A percentile compares a stretch with the other conserved stretches of the same genome.
Evolutionary conservation across 805 yeast species (phyloP).

Genomic region (Dipodascus albidus): DNA sequence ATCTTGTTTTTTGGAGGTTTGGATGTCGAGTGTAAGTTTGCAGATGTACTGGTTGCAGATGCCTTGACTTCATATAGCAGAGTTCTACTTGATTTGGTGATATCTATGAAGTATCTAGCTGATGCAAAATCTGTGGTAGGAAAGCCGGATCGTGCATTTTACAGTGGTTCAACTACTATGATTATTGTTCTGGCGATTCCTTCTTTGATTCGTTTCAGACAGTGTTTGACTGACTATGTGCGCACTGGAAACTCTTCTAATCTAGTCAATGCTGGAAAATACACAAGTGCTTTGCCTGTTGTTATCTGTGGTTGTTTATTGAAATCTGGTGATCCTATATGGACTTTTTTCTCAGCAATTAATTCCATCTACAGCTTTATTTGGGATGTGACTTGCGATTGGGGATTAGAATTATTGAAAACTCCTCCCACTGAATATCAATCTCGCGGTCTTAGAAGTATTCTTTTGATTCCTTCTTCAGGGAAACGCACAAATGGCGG

Average conservation of each 20-base stretch:
- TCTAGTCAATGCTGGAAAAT: slow-evolving; percentile 63
- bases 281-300: slow-evolving; percentile 51
- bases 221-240: slow-evolving; percentile 63
- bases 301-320: slow-evolving; percentile 26
- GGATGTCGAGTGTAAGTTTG: slow-evolving; percentile 45
- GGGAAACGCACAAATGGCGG: neutral
- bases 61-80: slow-evolving; percentile 72
- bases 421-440: slow-evolving; percentile 3
- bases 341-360: slow-evolving; percentile 35
- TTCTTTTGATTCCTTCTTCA: slow-evolving; percentile 3
- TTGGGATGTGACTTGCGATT: slow-evolving; percentile 89
- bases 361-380: slow-evolving; percentile 69
- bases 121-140: slow-evolving; percentile 26
- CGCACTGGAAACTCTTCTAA: slow-evolving; percentile 42
- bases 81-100: slow-evolving; percentile 58
- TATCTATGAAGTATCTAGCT: slow-evolving; percentile 37
- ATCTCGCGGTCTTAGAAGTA: slow-evolving; percentile 18
- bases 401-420: slow-evolving; percentile 58
- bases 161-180: slow-evolving; percentile 28
- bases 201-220: slow-evolving; percentile 62
- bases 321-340: slow-evolving; percentile 12
- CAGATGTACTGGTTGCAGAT: slow-evolving; percentile 78
- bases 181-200: slow-evolving; percentile 38
- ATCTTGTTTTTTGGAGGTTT: slow-evolving; percentile 44
- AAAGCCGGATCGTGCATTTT: slow-evolving; percentile 26